phyloP scores from a whole-genome alignment of 768 basidiomycete genomes.

The Daedalea quercina region DNA sequence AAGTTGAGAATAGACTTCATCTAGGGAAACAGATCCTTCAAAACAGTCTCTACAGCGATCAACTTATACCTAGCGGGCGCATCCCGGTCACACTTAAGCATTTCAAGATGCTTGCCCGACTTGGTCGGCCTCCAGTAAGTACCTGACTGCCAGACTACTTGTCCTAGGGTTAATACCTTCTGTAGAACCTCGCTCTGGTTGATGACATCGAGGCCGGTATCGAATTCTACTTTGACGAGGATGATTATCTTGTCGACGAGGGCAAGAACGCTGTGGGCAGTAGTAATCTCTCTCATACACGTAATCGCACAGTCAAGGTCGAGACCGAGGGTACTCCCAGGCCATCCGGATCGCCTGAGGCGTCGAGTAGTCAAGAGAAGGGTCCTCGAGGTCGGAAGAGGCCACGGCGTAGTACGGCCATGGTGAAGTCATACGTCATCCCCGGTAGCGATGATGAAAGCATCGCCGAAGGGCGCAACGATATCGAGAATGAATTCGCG shows the following conservation, averaged over 20 bases:
- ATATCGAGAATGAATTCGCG: conserved; percentile 20
- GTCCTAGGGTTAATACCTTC: background rate
- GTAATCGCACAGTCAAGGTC: conserved; percentile 31
- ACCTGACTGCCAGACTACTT: background rate
- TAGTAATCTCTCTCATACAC: conserved; percentile 9
- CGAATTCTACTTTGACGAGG: conserved; percentile 63
- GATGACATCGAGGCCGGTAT: conserved; percentile 58
- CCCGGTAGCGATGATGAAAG: conserved; percentile 70
- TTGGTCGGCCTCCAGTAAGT: conserved; percentile 56
- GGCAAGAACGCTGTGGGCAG: conserved; percentile 13
- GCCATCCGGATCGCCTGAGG: background rate
- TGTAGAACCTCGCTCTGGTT: conserved; percentile 29
- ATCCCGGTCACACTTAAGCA: conserved; percentile 74
- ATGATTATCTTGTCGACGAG: conserved; percentile 50
- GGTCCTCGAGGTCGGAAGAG: conserved; percentile 39
- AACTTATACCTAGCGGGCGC: conserved; percentile 22
- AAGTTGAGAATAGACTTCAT: background rate
- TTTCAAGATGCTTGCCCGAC: conserved; percentile 64
- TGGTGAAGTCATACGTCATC: conserved; percentile 53
- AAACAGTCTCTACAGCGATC: conserved; percentile 30
- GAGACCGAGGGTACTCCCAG: conserved; percentile 13
- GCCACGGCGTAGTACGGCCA: conserved; percentile 47
- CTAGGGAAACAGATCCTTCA: conserved; percentile 37
- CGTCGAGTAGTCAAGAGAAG: background rate
- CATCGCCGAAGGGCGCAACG: conserved; percentile 29